phyloP scores from a whole-genome alignment of 495 filamentous ascomycete genomes.

The Parachaetomium inaequale region DNA sequence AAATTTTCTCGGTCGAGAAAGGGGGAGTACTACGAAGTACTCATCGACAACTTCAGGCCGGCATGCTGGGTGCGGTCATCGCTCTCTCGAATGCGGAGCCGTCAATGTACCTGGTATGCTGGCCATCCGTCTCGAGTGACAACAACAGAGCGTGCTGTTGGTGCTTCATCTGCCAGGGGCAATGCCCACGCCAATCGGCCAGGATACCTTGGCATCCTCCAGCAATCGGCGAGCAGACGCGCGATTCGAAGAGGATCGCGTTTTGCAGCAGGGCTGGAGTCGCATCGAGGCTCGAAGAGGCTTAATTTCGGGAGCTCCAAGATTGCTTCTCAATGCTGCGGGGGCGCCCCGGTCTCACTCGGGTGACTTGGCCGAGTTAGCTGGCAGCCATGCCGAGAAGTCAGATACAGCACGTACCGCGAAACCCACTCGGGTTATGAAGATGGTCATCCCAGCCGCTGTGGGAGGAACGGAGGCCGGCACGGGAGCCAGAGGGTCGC shows the following conservation, averaged over 20 bases:
- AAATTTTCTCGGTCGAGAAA: too few relatives aligned
- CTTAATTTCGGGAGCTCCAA: slow-evolving; percentile 38
- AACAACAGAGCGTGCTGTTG: too few relatives aligned
- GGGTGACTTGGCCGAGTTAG: slow-evolving; percentile 2
- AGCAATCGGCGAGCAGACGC: too few relatives aligned
- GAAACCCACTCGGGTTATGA: not conserved
- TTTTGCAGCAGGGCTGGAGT: slow-evolving; percentile 10
- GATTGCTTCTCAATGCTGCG: slow-evolving; percentile 47
- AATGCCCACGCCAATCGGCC: slow-evolving; percentile 19
- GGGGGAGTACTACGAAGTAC: too few relatives aligned
- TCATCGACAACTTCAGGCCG: too few relatives aligned
- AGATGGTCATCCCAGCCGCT: not conserved
- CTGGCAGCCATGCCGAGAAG: not conserved
- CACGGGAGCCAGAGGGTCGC: not conserved
- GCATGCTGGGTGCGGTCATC: too few relatives aligned
- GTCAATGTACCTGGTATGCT: too few relatives aligned
- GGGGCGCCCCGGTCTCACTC: slow-evolving; percentile 12
- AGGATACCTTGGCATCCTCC: slow-evolving; percentile 15
- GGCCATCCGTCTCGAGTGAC: too few relatives aligned
- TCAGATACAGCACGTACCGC: not conserved
- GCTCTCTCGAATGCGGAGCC: too few relatives aligned
- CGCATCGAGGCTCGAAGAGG: slow-evolving; percentile 22
- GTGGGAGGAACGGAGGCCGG: not conserved
- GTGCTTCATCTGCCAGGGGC: not conserved
- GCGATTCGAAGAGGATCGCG: slow-evolving; percentile 28